A percentile compares a stretch with the other conserved stretches of the same genome.
Evolutionary conservation across 1,284 basidiomycete genomes (phyloP).

Genomic region (Cryptococcus neoformans): DNA sequence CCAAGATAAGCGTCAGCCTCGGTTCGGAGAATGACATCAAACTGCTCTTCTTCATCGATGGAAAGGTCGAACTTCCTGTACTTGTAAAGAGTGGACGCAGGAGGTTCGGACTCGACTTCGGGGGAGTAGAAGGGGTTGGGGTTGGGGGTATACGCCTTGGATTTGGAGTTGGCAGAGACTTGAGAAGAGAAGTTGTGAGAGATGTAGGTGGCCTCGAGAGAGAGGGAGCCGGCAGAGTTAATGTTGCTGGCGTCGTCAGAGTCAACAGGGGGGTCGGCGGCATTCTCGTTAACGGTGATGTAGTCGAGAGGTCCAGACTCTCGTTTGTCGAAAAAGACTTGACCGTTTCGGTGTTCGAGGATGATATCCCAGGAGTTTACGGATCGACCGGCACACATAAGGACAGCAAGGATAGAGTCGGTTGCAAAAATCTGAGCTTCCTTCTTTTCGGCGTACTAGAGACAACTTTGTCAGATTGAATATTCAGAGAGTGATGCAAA

Average conservation of each 20-base stretch:
- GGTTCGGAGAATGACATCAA: slow-evolving; percentile 89
- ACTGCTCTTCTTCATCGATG: slow-evolving; percentile 77
- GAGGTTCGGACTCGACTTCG: slow-evolving; percentile 87
- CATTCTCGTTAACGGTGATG: slow-evolving; percentile 98
- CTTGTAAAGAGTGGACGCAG: slow-evolving; percentile 90
- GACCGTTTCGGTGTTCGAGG: slow-evolving; percentile 87
- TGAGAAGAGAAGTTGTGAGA: slow-evolving; percentile 88
- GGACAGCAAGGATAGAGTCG: slow-evolving; percentile 90
- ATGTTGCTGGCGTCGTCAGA: slow-evolving; percentile 66
- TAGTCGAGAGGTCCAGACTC: slow-evolving; percentile 96
- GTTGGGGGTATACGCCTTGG: slow-evolving; percentile 59
- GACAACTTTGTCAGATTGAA: neutral
- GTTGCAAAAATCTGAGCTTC: slow-evolving; percentile 88
- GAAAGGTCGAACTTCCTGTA: slow-evolving; percentile 96
- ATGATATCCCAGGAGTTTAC: slow-evolving; percentile 99
- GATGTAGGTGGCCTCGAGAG: slow-evolving; percentile 92
- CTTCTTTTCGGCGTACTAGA: slow-evolving; percentile 70
- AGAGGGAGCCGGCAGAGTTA: slow-evolving; percentile 91
- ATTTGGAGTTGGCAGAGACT: slow-evolving; percentile 62
- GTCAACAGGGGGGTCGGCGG: slow-evolving; percentile 90
- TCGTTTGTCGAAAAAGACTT: slow-evolving; percentile 89
- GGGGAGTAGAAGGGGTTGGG: slow-evolving; percentile 80
- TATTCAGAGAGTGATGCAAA: neutral
- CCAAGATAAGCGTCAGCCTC: slow-evolving; percentile 91
- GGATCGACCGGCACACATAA: slow-evolving; percentile 94